Evolutionary conservation across 1,139 yeast genomes (phyloP).

Genomic region (Geotrichum carabidarum): DNA sequence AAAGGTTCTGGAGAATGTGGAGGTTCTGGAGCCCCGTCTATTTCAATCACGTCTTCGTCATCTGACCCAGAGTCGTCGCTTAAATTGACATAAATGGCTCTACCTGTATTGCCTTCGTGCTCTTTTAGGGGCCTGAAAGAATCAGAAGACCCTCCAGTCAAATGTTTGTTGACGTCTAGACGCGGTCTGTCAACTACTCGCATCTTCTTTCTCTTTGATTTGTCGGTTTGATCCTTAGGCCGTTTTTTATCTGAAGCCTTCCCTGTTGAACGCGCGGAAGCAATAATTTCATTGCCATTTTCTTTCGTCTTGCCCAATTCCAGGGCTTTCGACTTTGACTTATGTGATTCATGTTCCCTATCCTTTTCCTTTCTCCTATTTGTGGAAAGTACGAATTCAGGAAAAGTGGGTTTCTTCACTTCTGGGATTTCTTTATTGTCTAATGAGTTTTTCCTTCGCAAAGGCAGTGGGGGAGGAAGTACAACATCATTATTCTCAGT

Average conservation of each 20-base stretch:
- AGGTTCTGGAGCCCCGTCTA: too few relatives aligned
- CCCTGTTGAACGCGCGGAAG: background rate
- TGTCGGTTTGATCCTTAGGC: too few relatives aligned
- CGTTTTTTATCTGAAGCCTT: background rate
- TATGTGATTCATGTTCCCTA: background rate
- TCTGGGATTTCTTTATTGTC: background rate
- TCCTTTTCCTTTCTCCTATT: background rate
- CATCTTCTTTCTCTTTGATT: too few relatives aligned
- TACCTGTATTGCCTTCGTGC: too few relatives aligned
- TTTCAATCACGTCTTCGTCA: too few relatives aligned
- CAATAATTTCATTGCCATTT: background rate
- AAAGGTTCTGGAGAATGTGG: too few relatives aligned
- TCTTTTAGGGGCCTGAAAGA: too few relatives aligned
- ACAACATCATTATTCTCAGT: background rate
- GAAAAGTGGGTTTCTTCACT: background rate
- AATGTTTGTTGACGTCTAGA: too few relatives aligned
- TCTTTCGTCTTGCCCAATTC: background rate
- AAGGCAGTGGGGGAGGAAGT: background rate
- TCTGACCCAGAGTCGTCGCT: too few relatives aligned
- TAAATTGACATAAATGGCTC: too few relatives aligned
- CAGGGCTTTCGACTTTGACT: background rate
- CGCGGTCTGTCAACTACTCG: too few relatives aligned
- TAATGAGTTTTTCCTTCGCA: background rate
- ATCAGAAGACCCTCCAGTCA: too few relatives aligned
- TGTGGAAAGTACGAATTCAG: background rate